phyloP scores from a whole-genome alignment of 2,329 filamentous ascomycete species.

The Coleophoma eucalyptorum region DNA sequence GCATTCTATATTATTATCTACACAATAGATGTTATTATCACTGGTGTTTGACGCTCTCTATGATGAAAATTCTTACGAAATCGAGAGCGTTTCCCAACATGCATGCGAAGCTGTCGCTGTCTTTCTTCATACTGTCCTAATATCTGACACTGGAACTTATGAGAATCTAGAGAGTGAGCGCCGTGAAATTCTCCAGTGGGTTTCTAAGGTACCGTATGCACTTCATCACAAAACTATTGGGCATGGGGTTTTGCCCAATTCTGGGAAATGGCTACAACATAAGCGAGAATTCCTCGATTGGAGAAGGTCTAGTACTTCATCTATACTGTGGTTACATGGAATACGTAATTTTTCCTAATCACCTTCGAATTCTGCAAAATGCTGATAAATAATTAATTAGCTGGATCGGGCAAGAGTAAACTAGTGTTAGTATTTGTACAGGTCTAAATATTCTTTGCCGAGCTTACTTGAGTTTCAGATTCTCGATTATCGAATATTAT shows the following conservation, averaged over 20 bases:
- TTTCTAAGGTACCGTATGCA: background rate
- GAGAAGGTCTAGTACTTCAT: constrained; percentile 21
- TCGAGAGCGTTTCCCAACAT: too few relatives aligned
- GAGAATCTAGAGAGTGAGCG: background rate
- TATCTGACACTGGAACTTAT: background rate
- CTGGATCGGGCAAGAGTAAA: constrained; percentile 26
- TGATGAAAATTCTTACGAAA: too few relatives aligned
- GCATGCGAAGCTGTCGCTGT: too few relatives aligned
- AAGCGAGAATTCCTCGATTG: constrained; percentile 17
- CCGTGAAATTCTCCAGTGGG: background rate
- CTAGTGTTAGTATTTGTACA: constrained; percentile 13
- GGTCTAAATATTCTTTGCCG: too few relatives aligned
- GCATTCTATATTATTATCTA: too few relatives aligned
- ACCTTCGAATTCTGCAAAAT: too few relatives aligned
- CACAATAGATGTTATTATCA: too few relatives aligned
- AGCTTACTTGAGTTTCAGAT: too few relatives aligned
- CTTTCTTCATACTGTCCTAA: too few relatives aligned
- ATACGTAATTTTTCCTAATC: constrained; percentile 8
- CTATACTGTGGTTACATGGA: constrained; percentile 27
- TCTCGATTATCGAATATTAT: constrained; percentile 1
- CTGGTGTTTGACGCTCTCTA: too few relatives aligned
- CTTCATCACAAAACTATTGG: background rate
- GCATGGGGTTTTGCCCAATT: background rate
- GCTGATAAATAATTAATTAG: too few relatives aligned
- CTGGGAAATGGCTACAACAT: constrained; percentile 12